Base-by-base conservation (phyloP, 352 stramenopile genomes). In the Halophytophthora polymorphica region DNA sequence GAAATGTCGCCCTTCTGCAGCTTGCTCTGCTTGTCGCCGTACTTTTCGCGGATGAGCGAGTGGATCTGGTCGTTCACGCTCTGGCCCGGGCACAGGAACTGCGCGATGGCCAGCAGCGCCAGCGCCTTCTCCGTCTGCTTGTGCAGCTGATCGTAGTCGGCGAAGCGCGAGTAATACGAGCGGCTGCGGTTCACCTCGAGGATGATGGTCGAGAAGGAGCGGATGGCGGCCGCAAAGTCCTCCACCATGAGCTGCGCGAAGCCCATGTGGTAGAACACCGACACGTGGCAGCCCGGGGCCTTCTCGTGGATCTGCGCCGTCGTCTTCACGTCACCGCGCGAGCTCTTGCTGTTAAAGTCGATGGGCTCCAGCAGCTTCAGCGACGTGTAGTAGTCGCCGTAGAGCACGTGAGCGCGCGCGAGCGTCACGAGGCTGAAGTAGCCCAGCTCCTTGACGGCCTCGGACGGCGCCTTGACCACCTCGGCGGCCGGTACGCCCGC, bases 241-340 rank as follows among this genome's bases (percentile, higher is more conserved):
- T 97, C 83, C 40, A 99, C 77, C 96, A 99, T 98, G 59, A 99
- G 79, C 74, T 98, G 97, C 12, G 88, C 86, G 34, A 99, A 96
- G 21, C 96, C 96, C 50, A 97, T 92, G 87, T 99, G 97, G 76
- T 99, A 99, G 48, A 96, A 93, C 29, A 98, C 73, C 48, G 90
- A 98, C 15, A 99, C 72, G 53, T 98, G 87, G 53, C 90, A 96
- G 21, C 82, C 69, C 40, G 97, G 92, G 37, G 97, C 90, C 53
- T 90, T 92, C 44, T 93, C 79, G 71, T 96, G 79, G 61, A 97
- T 89, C 59, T 91, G 81, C 38, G 87, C 71, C 50, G 68, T 83
- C 44, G 63, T 63, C 66, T 90, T 92, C 62, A 34, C 45, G 37
- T 69, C 51, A 17, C 53, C 58, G 18, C 58, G 72, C 41, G 73